These are phyloP conservation scores for Cladosporium sp. DNA, from an alignment of 2,329 filamentous ascomycete species.

Conservation along the genomic window DNA sequence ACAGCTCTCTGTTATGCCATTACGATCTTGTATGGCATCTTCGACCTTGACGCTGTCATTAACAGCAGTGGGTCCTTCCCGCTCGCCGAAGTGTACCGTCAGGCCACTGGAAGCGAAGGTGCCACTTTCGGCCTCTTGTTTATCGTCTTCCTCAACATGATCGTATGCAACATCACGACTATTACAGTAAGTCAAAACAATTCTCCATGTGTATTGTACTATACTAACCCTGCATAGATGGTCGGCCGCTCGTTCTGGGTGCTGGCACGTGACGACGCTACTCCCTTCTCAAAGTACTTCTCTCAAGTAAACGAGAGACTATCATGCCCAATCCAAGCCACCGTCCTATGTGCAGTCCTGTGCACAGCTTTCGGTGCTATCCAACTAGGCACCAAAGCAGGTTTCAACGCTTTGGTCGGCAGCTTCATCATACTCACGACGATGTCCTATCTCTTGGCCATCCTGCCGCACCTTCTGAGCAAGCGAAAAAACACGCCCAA, in stretches of 20 bases:
- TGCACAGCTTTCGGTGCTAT: constrained; percentile 47
- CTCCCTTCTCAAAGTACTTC: constrained; percentile 57
- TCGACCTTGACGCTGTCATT: constrained; percentile 45
- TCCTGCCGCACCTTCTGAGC: constrained; percentile 38
- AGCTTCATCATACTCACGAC: constrained; percentile 40
- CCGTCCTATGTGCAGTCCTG: constrained; percentile 55
- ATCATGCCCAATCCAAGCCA: constrained; percentile 61
- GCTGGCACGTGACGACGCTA: constrained; percentile 60
- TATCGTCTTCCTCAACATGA: constrained; percentile 54
- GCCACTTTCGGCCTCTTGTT: constrained; percentile 60
- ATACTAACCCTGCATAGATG: constrained; percentile 41
- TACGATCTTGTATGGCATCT: constrained; percentile 54
- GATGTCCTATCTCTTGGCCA: constrained; percentile 37
- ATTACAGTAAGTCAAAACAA: background rate
- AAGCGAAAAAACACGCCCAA: constrained; percentile 34
- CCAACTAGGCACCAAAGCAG: constrained; percentile 33
- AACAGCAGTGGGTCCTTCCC: constrained; percentile 45
- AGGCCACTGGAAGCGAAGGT: constrained; percentile 50
- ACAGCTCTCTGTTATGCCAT: constrained; percentile 52
- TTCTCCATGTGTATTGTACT: background rate
- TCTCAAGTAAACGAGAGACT: constrained; percentile 54
- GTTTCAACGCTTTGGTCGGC: constrained; percentile 39
- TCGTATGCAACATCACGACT: constrained; percentile 41
- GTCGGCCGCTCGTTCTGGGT: constrained; percentile 49
- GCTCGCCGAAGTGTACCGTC: constrained; percentile 49